Conservation (phyloP, 148 eudicot species). For the Camellia granthamiana region DNA sequence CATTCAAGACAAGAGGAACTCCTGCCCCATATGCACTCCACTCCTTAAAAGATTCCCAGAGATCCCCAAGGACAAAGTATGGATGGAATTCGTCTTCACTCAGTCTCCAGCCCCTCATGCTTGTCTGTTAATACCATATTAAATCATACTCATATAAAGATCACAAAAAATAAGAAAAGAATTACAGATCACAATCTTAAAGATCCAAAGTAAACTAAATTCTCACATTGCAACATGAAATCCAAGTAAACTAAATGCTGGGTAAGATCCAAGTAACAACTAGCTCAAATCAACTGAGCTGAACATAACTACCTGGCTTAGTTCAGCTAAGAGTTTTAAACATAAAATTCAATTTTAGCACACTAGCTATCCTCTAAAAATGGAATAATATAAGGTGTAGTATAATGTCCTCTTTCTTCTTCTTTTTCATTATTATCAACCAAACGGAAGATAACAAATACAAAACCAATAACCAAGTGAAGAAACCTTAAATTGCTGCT, state of each 20-base stretch:
- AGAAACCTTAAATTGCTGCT: not conserved
- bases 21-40: constrained; percentile 98
- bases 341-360: not conserved
- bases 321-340: not conserved
- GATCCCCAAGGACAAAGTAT: constrained; percentile 80
- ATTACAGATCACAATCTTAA: not conserved
- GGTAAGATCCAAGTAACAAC: not conserved
- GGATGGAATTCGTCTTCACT: constrained; percentile 48
- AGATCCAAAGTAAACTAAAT: not conserved
- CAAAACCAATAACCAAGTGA: not conserved
- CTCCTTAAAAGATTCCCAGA: constrained; percentile 94
- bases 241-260: not conserved
- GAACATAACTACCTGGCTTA: not conserved
- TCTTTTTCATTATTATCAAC: not conserved
- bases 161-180: constrained; percentile 3
- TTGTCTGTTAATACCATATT: constrained; percentile 44
- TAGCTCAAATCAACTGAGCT: not conserved
- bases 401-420: not conserved
- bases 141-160: constrained; percentile 6
- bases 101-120: constrained; percentile 52
- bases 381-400: not conserved
- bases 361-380: not conserved
- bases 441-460: not conserved
- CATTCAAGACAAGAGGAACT: constrained; percentile 79
- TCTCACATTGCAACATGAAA: no score